A percentile compares a stretch with the other conserved stretches of the same genome.
Evolutionary conservation across 495 filamentous ascomycete species (phyloP).

Genomic region (Penicillium goetzii): DNA sequence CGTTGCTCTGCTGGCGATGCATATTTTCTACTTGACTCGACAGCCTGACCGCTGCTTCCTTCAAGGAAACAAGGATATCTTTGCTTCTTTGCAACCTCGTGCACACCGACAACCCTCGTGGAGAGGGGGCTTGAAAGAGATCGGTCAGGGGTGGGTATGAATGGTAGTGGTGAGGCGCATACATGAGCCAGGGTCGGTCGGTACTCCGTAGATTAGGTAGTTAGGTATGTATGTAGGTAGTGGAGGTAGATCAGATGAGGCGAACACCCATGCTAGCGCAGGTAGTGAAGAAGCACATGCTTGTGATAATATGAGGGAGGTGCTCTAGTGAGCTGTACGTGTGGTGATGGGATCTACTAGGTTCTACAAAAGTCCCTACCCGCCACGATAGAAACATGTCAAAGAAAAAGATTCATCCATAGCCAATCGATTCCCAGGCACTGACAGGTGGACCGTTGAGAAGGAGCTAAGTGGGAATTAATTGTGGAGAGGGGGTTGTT

Average conservation of each 20-base stretch:
- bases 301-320: no score
- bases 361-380: no score
- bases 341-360: neutral
- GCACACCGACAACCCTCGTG: neutral
- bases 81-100: neutral
- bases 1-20: constrained; percentile 28
- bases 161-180: neutral
- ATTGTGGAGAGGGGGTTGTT: constrained; percentile 1
- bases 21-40: constrained; percentile 5
- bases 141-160: neutral
- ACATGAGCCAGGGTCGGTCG: neutral
- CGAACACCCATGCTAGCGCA: neutral
- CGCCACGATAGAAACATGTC: no score
- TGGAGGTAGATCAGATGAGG: neutral
- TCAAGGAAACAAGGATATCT: neutral
- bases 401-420: no score
- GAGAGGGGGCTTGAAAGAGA: neutral
- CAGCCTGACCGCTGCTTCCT: constrained; percentile 21
- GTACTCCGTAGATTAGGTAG: neutral
- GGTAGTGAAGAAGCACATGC: constrained; percentile 5
- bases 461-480: neutral
- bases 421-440: no score
- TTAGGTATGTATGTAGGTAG: neutral
- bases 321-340: constrained; percentile 4
- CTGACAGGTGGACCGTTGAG: no score